Percentiles rank a stretch among this genome's conserved stretches.
Evolutionary conservation across 1,284 basidiomycete species (phyloP).

Genomic region (Trametes pubescens): DNA sequence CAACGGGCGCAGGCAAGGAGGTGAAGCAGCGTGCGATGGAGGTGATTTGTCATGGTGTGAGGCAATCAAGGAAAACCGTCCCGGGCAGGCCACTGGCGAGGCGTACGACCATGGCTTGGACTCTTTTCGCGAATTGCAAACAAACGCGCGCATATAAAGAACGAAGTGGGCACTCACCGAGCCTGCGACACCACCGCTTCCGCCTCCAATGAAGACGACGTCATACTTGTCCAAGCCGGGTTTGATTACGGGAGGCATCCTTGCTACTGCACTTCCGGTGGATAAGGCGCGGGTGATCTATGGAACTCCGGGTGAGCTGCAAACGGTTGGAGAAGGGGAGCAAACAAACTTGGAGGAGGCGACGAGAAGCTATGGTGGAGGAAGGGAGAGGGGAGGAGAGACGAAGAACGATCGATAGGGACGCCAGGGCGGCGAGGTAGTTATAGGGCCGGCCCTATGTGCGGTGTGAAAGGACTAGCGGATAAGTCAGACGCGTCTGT

Average conservation of each 20-base stretch:
- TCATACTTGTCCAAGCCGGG: slow-evolving; percentile 77
- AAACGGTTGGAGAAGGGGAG: background rate
- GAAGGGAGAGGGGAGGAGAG: slow-evolving; percentile 17
- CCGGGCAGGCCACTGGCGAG: too few relatives aligned
- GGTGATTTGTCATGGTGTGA: too few relatives aligned
- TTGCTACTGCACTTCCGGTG: slow-evolving; percentile 44
- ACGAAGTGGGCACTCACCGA: slow-evolving; percentile 58
- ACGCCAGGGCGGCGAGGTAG: slow-evolving; percentile 28
- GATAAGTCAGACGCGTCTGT: slow-evolving; percentile 11
- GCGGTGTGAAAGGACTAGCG: slow-evolving; percentile 11
- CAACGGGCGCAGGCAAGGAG: too few relatives aligned
- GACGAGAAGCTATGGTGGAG: slow-evolving; percentile 31
- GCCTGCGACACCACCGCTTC: slow-evolving; percentile 83
- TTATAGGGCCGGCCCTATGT: slow-evolving; percentile 21
- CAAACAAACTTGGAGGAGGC: slow-evolving; percentile 29
- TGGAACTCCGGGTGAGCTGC: background rate
- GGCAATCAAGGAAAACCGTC: background rate
- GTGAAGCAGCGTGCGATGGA: too few relatives aligned
- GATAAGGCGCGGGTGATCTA: slow-evolving; percentile 61
- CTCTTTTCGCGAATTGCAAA: background rate
- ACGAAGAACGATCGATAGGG: slow-evolving; percentile 30
- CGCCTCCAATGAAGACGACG: slow-evolving; percentile 85
- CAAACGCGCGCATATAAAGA: background rate
- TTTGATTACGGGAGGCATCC: slow-evolving; percentile 76
- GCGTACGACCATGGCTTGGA: too few relatives aligned